Percentiles rank a stretch among this genome's conserved stretches.
Conservation (phyloP, 306 rosid genomes). For the Psophocarpus tetragonolobus region DNA sequence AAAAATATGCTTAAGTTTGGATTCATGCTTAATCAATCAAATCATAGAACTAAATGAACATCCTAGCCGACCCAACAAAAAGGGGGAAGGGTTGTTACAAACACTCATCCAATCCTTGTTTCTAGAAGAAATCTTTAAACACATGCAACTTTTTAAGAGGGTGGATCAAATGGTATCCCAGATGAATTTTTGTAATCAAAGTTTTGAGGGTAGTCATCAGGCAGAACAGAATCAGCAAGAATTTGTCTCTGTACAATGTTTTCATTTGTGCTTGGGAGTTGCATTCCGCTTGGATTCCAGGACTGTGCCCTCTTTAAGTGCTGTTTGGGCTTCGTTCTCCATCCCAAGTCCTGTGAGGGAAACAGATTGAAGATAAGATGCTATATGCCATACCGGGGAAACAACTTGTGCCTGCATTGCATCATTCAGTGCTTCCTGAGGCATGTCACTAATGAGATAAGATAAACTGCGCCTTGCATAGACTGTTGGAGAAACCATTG, state of each 20-base stretch:
- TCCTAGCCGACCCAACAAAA: slow-evolving; percentile 44
- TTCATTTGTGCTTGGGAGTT: slow-evolving; percentile 54
- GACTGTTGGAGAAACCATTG: slow-evolving; percentile 78
- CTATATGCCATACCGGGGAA: slow-evolving; percentile 78
- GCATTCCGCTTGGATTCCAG: slow-evolving; percentile 64
- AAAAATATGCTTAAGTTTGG: slow-evolving; percentile 1
- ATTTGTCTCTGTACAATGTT: slow-evolving; percentile 39
- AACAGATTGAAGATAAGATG: slow-evolving; percentile 81
- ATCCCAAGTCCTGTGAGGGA: slow-evolving; percentile 57
- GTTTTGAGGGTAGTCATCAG: slow-evolving; percentile 28
- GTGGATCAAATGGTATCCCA: slow-evolving; percentile 20
- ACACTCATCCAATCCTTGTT: slow-evolving; percentile 42
- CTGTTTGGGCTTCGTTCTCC: slow-evolving; percentile 70
- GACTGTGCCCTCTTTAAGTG: slow-evolving; percentile 67
- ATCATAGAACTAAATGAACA: slow-evolving; percentile 40
- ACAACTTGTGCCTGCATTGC: slow-evolving; percentile 77
- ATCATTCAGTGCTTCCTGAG: slow-evolving; percentile 66
- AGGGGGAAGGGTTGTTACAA: slow-evolving; percentile 44
- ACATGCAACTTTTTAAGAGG: slow-evolving; percentile 30
- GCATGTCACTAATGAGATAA: slow-evolving; percentile 70
- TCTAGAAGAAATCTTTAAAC: slow-evolving; percentile 31
- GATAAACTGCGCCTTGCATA: slow-evolving; percentile 69
- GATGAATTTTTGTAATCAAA: slow-evolving; percentile 31
- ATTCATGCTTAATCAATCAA: slow-evolving; percentile 46
- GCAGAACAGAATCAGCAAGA: slow-evolving; percentile 37